Evolutionary conservation across 371 early-diverging fungal genomes (phyloP).

Genomic region (Mortierella sp.): DNA sequence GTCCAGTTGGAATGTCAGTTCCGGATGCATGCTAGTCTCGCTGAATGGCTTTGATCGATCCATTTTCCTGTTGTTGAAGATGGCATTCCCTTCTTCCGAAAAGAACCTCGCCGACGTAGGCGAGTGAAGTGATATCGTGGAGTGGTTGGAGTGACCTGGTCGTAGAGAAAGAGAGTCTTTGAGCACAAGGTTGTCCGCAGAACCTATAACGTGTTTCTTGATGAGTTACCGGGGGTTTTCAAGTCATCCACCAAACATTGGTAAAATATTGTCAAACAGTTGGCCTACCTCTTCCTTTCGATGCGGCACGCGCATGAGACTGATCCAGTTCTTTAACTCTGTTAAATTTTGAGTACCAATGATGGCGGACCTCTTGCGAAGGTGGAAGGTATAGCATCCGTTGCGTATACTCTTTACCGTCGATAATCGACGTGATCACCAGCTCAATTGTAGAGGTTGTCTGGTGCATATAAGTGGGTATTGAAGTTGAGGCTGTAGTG

Average conservation of each 20-base stretch:
- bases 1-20: constrained; percentile 51
- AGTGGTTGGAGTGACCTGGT: constrained; percentile 19
- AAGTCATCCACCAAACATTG: too few species aligned
- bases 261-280: background rate
- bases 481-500: constrained; percentile 1
- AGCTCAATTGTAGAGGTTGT: constrained; percentile 44
- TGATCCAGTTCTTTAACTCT: constrained; percentile 26
- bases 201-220: constrained; percentile 1
- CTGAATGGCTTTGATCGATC: constrained; percentile 58
- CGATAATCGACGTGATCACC: constrained; percentile 30
- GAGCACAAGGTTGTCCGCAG: constrained; percentile 17
- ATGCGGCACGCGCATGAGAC: constrained; percentile 3
- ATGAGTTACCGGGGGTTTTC: too few species aligned
- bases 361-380: constrained; percentile 44
- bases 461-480: constrained; percentile 12
- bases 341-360: constrained; percentile 47
- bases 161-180: constrained; percentile 23
- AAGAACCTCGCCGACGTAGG: constrained; percentile 20
- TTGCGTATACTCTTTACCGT: constrained; percentile 39
- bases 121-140: constrained; percentile 22
- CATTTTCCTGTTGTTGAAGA: constrained; percentile 19
- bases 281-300: constrained; percentile 20
- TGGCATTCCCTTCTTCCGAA: constrained; percentile 4
- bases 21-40: constrained; percentile 63
- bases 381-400: constrained; percentile 40